Base-by-base conservation (phyloP, 768 basidiomycete species). In the Galerina sulciceps region DNA sequence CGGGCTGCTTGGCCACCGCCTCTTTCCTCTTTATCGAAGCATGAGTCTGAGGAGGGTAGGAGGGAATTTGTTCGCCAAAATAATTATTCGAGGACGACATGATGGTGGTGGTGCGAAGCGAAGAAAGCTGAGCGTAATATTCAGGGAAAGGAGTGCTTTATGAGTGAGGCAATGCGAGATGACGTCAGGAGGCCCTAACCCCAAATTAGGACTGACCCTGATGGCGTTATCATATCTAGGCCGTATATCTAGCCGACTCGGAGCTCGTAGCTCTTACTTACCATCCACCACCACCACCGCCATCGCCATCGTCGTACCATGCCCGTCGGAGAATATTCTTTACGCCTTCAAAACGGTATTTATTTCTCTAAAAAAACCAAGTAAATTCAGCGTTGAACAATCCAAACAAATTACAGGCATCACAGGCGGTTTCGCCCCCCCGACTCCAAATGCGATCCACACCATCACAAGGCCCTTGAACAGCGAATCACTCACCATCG, bases 391-490 rank as follows among this genome's bases (percentile, higher is more conserved):
- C 26, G 26, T 31, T 10, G 14, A 18, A 22, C 26, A 44, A 17
- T 26, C 15, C 40, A 47, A 26, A 50, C 50, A 14, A 3, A 56
- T 48, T 58, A 35, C 66, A 93, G 91, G 91, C 58, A 93, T 92
- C 68, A 71, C 76, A 11, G 91, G 91, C 31, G 91, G 91, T 41
- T 90, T 93, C 67, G 85, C 84, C 11, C 87, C 89, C 0, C 86
- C 91, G 3, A 86, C 77, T 6, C 86, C 88, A 3, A 73, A 73
- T 23, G 84, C 82, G 13, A 73, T 88, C 65, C 76, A 84, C 67
- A 78, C 77, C 22, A 65, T 93, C 62, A 80, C 83, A 18, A 75
- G 79, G 45, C 45, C 76, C 1, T 53, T 69, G 2, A 65, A 64
- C 6, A 71, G 76, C 45, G 40, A 75, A 13, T 59, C 64, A 20